These are phyloP conservation scores for Zalaria obscura DNA, from an alignment of 2,329 filamentous ascomycete species.

Conservation along the genomic window DNA sequence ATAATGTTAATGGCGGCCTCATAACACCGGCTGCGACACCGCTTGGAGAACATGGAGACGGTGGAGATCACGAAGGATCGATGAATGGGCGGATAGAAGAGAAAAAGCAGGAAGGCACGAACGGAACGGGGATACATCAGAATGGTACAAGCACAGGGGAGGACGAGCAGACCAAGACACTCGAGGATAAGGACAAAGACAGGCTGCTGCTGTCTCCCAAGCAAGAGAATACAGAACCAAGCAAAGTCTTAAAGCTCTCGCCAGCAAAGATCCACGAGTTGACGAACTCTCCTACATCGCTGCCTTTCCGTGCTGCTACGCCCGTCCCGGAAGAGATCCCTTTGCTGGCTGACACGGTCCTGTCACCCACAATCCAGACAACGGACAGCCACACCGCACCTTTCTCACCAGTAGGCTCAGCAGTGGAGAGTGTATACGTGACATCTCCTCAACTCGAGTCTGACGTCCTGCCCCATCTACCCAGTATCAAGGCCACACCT, in stretches of 20 bases:
- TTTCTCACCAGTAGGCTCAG: not conserved
- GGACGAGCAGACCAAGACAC: not conserved
- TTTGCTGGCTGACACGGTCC: slow-evolving; percentile 7
- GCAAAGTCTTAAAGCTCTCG: slow-evolving; percentile 37
- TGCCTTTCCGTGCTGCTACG: slow-evolving; percentile 32
- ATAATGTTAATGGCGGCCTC: slow-evolving; percentile 1
- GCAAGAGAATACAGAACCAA: slow-evolving; percentile 3
- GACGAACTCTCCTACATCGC: slow-evolving; percentile 37
- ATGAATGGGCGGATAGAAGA: too few species aligned
- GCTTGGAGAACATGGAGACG: not conserved
- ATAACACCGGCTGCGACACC: not conserved
- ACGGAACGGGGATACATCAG: too few species aligned
- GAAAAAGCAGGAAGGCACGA: too few species aligned
- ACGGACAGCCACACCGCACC: not conserved
- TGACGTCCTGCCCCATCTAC: slow-evolving; percentile 12
- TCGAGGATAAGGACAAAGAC: not conserved
- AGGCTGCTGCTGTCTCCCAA: not conserved
- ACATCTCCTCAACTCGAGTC: not conserved
- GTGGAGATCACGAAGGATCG: not conserved
- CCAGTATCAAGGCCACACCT: slow-evolving; percentile 15
- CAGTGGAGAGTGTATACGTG: not conserved
- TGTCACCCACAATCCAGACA: not conserved
- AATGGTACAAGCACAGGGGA: too few species aligned
- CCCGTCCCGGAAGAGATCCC: slow-evolving; percentile 21
- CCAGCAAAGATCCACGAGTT: slow-evolving; percentile 40